A percentile compares a stretch with the other conserved stretches of the same genome.
These are phyloP conservation scores for Lachnellula hyalina DNA, from an alignment of 2,329 filamentous ascomycete genomes.

Conservation along the genomic window DNA sequence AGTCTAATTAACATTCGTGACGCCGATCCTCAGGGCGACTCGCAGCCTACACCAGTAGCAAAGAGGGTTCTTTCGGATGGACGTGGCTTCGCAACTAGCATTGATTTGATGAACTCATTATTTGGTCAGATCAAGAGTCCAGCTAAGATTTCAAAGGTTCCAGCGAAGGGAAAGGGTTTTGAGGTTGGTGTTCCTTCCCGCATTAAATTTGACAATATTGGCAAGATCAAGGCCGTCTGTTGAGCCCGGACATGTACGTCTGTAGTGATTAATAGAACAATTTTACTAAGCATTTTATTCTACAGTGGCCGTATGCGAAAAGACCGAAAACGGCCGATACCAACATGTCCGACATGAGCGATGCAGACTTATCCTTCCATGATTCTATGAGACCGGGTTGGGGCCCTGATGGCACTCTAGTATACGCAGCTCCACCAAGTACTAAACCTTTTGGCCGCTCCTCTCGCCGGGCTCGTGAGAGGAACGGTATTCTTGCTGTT, in stretches of 20 bases:
- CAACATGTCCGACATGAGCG: conserved; percentile 55
- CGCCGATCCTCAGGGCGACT: conserved; percentile 41
- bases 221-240: conserved; percentile 22
- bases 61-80: conserved; percentile 33
- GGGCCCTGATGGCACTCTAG: conserved; percentile 67
- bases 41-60: conserved; percentile 41
- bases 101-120: conserved; percentile 93
- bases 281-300: conserved; percentile 42
- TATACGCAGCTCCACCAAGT: conserved; percentile 51
- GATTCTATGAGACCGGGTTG: conserved; percentile 73
- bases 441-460: conserved; percentile 29
- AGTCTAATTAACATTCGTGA: conserved; percentile 37
- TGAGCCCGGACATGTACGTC: conserved; percentile 32
- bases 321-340: conserved; percentile 63
- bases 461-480: conserved; percentile 25
- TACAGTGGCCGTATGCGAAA: conserved; percentile 83
- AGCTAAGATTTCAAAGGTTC: conserved; percentile 47
- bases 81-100: conserved; percentile 75
- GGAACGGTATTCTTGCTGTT: conserved; percentile 46
- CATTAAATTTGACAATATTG: conserved; percentile 20
- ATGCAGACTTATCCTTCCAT: conserved; percentile 62
- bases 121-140: conserved; percentile 68
- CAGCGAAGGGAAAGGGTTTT: conserved; percentile 63
- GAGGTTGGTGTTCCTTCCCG: conserved; percentile 72
- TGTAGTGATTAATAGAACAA: conserved; percentile 30